Evolutionary conservation across 495 filamentous ascomycete genomes (phyloP), one percentile per base, ranked within the genome.

Genomic region (Penicillium herquei): DNA sequence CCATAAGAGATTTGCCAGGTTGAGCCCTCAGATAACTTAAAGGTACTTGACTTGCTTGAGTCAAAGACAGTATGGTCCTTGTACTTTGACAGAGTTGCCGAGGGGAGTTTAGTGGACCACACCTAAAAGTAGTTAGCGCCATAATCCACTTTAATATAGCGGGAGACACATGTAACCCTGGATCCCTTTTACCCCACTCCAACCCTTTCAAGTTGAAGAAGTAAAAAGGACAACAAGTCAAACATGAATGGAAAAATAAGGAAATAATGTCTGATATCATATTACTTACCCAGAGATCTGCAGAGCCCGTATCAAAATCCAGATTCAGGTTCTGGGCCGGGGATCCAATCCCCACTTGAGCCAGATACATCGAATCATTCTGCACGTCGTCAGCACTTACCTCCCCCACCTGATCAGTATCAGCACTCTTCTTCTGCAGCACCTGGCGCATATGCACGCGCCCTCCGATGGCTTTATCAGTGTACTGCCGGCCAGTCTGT

Each of bases 301-400:
- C 77, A 42, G 86, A 89, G 10, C 87, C 89, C 31, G 88, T 90
- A 69, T 93, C 88, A 59, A 92, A 90, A 64, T 91, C 85, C 45
- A 92, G 64, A 46, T 73, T 80, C 52, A 90, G 49, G 39, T 70
- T 84, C 75, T 92, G 87, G 3, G 76, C 72, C 9, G 87, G 87
- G 1, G 83, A 87, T 31, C 89, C 89, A 59, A 92, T 86, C 6
- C 64, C 55, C 40, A 92, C 81, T 48, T 80, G 73, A 47, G 82
- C 87, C 34, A 92, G 78, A 60, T 90, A 91, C 74, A 82, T 69
- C 18, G 81, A 75, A 54, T 92, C 88, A 58, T 90, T 86, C 70
- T 91, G 87, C 54, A 84, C 76, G 66, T 92, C 89, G 17, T 89
- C 81, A n/a, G 86, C 85, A 1, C 76, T 74, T 13, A 90, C 85